phyloP scores from a whole-genome alignment of 2,329 filamentous ascomycete species.

The Fusarium gaditjirri region DNA sequence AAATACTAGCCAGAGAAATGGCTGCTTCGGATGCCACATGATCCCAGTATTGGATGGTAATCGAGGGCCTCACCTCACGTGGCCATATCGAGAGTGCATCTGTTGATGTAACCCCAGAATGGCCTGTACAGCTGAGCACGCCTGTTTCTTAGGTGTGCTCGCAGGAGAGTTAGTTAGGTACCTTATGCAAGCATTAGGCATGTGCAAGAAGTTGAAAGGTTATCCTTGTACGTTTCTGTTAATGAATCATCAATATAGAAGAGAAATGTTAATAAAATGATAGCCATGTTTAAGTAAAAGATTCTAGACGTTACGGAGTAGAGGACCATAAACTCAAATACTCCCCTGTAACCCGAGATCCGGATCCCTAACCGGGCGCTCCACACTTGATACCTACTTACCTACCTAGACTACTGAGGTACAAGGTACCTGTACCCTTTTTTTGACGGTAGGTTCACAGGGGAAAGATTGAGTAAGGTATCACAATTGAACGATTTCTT shows the following conservation, averaged over 20 bases:
- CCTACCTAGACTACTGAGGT: no score
- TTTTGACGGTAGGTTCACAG: conserved; percentile 12
- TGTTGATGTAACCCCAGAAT: conserved; percentile 25
- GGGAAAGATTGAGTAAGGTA: conserved; percentile 29
- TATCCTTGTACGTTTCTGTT: not conserved
- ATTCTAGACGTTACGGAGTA: not conserved
- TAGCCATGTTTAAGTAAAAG: not conserved
- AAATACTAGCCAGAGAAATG: not conserved
- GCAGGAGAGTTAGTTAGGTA: no score
- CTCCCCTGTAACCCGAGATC: conserved; percentile 15
- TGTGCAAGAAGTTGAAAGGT: not conserved
- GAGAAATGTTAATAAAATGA: not conserved
- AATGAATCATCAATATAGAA: not conserved
- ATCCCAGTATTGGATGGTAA: conserved; percentile 4
- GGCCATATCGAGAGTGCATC: conserved; percentile 15
- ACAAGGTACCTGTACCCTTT: conserved; percentile 4
- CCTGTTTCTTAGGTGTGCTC: not conserved
- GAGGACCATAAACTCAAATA: not conserved
- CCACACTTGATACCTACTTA: conserved; percentile 27
- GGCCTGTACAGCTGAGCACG: conserved; percentile 26
- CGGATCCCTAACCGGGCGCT: conserved; percentile 13
- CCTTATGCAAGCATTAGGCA: not conserved
- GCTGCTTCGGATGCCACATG: conserved; percentile 13
- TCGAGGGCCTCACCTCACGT: conserved; percentile 37
- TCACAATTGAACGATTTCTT: conserved; percentile 35